Evolutionary conservation across 805 yeast genomes (phyloP).

Genomic region (Saccharomyces mikatae): DNA sequence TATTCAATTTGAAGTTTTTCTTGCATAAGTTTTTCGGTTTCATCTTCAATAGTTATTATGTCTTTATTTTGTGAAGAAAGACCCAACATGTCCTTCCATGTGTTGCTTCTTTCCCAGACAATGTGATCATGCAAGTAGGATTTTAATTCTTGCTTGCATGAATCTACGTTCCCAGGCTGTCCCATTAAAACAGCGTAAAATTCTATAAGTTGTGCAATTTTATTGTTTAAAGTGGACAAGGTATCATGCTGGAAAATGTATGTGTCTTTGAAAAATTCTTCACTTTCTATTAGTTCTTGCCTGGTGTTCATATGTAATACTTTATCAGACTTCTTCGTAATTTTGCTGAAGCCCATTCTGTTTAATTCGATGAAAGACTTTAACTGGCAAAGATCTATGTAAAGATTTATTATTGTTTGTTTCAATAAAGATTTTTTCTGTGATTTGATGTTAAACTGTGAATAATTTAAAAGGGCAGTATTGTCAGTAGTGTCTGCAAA

Average conservation of each 20-base stretch:
- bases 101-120: slow-evolving; percentile 94
- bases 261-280: slow-evolving; percentile 39
- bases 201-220: slow-evolving; percentile 44
- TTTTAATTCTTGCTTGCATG: slow-evolving; percentile 47
- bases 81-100: slow-evolving; percentile 92
- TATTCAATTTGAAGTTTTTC: slow-evolving; percentile 31
- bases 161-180: slow-evolving; percentile 30
- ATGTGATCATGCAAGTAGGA: slow-evolving; percentile 76
- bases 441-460: slow-evolving; percentile 41
- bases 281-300: slow-evolving; percentile 38
- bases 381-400: slow-evolving; percentile 70
- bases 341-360: slow-evolving; percentile 78
- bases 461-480: slow-evolving; percentile 43
- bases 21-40: slow-evolving; percentile 12
- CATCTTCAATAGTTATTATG: slow-evolving; percentile 21
- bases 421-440: slow-evolving; percentile 60
- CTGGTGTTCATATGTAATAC: slow-evolving; percentile 51
- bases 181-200: slow-evolving; percentile 43
- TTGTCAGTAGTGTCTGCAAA: slow-evolving; percentile 34
- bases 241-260: slow-evolving; percentile 50
- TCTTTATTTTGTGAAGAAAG: slow-evolving; percentile 52
- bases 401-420: slow-evolving; percentile 53
- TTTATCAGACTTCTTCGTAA: slow-evolving; percentile 85
- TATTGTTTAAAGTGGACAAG: slow-evolving; percentile 40
- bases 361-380: slow-evolving; percentile 79